Conservation (phyloP, 2,329 filamentous ascomycete genomes). For the Aureobasidium musti region DNA sequence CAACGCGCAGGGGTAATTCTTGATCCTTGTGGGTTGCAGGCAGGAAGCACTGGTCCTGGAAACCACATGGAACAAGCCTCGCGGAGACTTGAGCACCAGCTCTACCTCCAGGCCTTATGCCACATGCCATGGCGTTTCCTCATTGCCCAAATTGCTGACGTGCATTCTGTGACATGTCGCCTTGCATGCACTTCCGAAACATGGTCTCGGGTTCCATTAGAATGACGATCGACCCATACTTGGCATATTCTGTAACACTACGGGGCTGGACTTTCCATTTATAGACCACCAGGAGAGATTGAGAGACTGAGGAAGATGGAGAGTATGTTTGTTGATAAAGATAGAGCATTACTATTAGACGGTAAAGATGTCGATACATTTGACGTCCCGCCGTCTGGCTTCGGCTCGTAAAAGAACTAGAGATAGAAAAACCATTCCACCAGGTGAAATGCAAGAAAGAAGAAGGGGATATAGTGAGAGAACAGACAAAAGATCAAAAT, state of each 20-base stretch:
- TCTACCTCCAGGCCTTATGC: not conserved
- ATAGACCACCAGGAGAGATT: not conserved
- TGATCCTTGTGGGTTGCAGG: not conserved
- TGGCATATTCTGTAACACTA: constrained; percentile 3
- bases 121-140: not conserved
- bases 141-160: not conserved
- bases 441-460: constrained; percentile 8
- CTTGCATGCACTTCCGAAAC: constrained; percentile 14
- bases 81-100: not conserved
- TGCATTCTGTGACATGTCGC: constrained; percentile 16
- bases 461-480: constrained; percentile 19
- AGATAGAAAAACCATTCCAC: constrained; percentile 5
- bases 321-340: not conserved
- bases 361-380: constrained; percentile 22
- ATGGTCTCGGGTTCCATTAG: not conserved
- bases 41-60: not conserved
- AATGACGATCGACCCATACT: not conserved
- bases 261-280: not conserved
- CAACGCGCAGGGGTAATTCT: not conserved
- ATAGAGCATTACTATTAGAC: constrained; percentile 28
- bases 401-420: constrained; percentile 15
- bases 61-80: constrained; percentile 7
- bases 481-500: constrained; percentile 4
- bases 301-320: not conserved
- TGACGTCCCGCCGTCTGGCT: constrained; percentile 24